Conservation (phyloP, 257 asterid genomes). For the Scutellaria baicalensis region DNA sequence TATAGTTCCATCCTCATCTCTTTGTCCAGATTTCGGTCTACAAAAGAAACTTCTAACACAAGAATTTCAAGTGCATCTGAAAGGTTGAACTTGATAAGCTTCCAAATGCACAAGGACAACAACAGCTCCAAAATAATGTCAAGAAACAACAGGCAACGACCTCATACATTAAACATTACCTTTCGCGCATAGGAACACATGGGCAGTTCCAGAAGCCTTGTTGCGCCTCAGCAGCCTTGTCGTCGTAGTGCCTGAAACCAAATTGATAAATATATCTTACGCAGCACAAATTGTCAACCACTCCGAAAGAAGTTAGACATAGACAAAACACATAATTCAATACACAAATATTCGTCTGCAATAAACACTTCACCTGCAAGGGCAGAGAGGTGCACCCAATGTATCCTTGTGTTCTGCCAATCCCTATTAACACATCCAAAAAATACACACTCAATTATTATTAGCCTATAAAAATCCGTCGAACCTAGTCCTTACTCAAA, state of each 20-base stretch:
- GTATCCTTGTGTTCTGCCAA: slow-evolving; percentile 97
- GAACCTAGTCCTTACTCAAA: background rate
- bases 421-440: slow-evolving; percentile 48
- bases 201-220: slow-evolving; percentile 96
- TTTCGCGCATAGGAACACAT: slow-evolving; percentile 84
- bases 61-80: background rate
- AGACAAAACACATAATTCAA: background rate
- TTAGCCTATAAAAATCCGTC: background rate
- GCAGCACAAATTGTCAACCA: slow-evolving; percentile 35
- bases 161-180: slow-evolving; percentile 17
- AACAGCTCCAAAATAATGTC: background rate
- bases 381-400: slow-evolving; percentile 95
- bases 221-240: slow-evolving; percentile 87
- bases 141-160: slow-evolving; percentile 7
- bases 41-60: background rate
- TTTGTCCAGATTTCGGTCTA: background rate
- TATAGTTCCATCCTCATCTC: background rate
- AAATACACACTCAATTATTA: background rate
- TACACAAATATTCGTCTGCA: background rate
- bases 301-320: background rate
- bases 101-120: background rate
- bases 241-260: slow-evolving; percentile 68
- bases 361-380: slow-evolving; percentile 57
- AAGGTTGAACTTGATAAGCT: background rate
- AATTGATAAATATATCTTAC: slow-evolving; percentile 21